Evolutionary conservation across 768 basidiomycete species (phyloP), one percentile per base, ranked within the genome.

Genomic region (Tylopilus felleus): DNA sequence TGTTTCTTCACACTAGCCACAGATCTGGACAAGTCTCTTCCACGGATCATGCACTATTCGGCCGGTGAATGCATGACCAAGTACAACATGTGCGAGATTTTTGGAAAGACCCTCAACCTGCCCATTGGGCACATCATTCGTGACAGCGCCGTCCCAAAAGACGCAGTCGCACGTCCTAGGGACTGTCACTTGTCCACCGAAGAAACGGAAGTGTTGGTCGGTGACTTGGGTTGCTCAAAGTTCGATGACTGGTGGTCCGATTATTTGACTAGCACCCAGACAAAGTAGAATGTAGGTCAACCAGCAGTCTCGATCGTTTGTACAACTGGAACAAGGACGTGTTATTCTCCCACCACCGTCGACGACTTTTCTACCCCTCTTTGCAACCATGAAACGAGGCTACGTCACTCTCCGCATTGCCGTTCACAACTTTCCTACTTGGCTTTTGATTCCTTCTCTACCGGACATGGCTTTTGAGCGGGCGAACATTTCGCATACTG

Each of bases 161-260:
- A 80, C 5, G 88, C 84, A 17, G 89, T 89, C 3, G 76, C 80
- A 9, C 81, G 95, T 3, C 95, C 95, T 4, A 80, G 76, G 54
- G 86, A 98, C 64, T 89, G 88, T 56, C 86, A 85, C 58, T 72
- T 98, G 31, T 86, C 88, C 57, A 86, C 87, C 13, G 76, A 75
- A 49, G 86, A 86, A 64, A 88, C 92, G n/a, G 83, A 87, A 51
- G 77, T 78, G 48, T 67, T 97, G 23, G 60, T 85, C 22, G 81
- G 82, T 43, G 74, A 77, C n/a, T 73, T 90, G 36, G 81, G 77
- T 6, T 77, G 84, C 48, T 79, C 80, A 4, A 70, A 82, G 23
- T 97, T 98, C 65, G 89, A 86, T 65, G 82, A 85, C 57, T 96
- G 94, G 93, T 97, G 93, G 92, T 71, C 70, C 17, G 76, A 65